Evolutionary conservation across 1,284 basidiomycete species (phyloP).

Genomic region (Coniferiporia sulphurascens): DNA sequence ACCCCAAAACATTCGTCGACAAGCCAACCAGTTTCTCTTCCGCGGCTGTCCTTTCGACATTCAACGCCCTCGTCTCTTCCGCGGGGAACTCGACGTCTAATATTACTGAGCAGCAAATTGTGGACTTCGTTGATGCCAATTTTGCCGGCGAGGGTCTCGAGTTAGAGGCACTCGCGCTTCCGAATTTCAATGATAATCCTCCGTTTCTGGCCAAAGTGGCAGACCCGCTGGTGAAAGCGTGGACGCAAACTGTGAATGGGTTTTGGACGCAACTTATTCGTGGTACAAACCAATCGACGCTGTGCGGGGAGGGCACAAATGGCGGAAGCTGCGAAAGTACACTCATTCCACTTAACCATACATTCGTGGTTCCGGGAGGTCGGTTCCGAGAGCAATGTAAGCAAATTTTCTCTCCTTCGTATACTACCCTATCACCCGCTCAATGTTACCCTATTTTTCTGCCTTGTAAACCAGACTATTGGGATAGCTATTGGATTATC

Average conservation of each 20-base stretch:
- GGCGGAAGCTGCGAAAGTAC: constrained; percentile 69
- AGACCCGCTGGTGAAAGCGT: constrained; percentile 69
- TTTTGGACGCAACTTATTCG: constrained; percentile 82
- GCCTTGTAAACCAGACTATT: constrained; percentile 49
- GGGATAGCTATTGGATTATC: constrained; percentile 86
- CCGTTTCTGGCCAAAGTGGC: constrained; percentile 69
- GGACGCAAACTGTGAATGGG: constrained; percentile 71
- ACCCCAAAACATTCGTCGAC: constrained; percentile 90
- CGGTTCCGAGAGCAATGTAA: constrained; percentile 67
- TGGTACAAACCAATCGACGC: constrained; percentile 61
- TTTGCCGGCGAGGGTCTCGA: constrained; percentile 86
- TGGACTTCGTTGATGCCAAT: constrained; percentile 70
- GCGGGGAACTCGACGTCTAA: constrained; percentile 27
- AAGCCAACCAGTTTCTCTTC: constrained; percentile 74
- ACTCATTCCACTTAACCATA: constrained; percentile 85
- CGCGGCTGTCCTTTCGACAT: constrained; percentile 61
- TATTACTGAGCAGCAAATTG: constrained; percentile 54
- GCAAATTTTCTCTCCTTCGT: constrained; percentile 25
- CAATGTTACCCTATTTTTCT: neutral
- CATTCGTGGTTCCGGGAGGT: constrained; percentile 85
- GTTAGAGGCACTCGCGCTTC: constrained; percentile 57
- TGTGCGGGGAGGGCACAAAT: constrained; percentile 51
- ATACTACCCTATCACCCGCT: constrained; percentile 7
- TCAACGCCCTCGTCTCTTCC: constrained; percentile 30
- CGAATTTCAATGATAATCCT: constrained; percentile 62